Evolutionary conservation across 2,329 filamentous ascomycete species (phyloP).

Genomic region (Fusarium annulatum): DNA sequence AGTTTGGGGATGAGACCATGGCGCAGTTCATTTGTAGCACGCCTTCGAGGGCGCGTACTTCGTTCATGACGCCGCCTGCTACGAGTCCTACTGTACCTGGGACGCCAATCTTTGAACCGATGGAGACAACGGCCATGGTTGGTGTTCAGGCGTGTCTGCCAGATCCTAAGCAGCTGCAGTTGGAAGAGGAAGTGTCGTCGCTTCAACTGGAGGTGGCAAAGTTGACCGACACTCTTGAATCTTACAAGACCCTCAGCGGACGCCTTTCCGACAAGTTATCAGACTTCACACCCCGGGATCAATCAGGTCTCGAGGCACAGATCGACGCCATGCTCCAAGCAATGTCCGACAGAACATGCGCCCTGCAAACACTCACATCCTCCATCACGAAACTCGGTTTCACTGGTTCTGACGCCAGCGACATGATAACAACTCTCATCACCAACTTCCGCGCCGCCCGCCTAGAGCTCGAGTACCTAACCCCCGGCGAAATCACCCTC

Average conservation of each 20-base stretch:
- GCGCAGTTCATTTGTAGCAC: conserved; percentile 64
- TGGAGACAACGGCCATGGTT: conserved; percentile 11
- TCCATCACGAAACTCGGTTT: conserved; percentile 65
- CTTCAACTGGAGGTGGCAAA: conserved; percentile 62
- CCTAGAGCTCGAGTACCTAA: conserved; percentile 71
- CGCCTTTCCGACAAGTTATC: conserved; percentile 53
- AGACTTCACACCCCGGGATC: conserved; percentile 21
- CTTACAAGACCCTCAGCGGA: conserved; percentile 56
- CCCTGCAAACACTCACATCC: conserved; percentile 57
- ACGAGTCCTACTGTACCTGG: conserved; percentile 59
- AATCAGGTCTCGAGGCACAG: conserved; percentile 53
- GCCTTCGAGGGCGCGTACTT: conserved; percentile 57
- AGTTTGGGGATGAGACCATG: conserved; percentile 63
- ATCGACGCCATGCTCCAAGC: conserved; percentile 57
- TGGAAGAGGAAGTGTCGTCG: conserved; percentile 61
- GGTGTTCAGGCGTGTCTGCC: conserved; percentile 47
- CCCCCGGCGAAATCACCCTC: conserved; percentile 66
- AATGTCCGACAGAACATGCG: conserved; percentile 61
- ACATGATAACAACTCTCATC: conserved; percentile 61
- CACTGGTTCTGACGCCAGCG: conserved; percentile 56
- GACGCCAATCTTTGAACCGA: conserved; percentile 52
- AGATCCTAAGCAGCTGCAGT: conserved; percentile 55
- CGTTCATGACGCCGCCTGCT: conserved; percentile 66
- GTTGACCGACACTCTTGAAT: conserved; percentile 59
- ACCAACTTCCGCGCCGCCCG: conserved; percentile 66